These are phyloP conservation scores for Vitis hybrid DNA, from an alignment of 177 flowering plant species.

Conservation along the genomic window DNA sequence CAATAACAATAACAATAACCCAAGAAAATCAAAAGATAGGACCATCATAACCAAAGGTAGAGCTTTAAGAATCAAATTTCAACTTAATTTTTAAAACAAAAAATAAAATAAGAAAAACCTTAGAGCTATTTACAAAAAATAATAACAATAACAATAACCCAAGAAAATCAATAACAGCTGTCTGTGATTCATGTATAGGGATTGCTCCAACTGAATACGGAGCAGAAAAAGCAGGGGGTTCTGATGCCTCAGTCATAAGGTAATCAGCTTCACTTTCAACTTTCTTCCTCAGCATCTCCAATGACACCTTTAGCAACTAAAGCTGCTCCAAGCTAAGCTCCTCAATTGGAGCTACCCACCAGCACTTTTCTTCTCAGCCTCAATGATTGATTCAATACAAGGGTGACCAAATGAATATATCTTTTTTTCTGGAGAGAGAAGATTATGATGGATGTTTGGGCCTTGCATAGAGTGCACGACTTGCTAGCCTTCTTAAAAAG, in stretches of 20 bases:
- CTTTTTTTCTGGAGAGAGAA: constrained; percentile 27
- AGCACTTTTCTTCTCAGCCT: constrained; percentile 20
- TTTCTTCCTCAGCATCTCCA: constrained; percentile 25
- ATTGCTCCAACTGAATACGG: too few species aligned
- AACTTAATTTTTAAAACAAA: too few species aligned
- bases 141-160: too few species aligned
- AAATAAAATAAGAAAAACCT: too few species aligned
- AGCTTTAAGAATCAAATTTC: too few species aligned
- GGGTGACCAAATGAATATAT: constrained; percentile 34
- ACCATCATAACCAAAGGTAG: too few species aligned
- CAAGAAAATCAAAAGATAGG: too few species aligned
- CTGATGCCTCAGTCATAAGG: constrained; percentile 5
- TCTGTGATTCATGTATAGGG: too few species aligned
- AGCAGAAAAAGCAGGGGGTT: neutral
- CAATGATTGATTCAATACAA: constrained; percentile 12
- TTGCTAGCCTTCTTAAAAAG: constrained; percentile 37
- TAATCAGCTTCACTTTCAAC: constrained; percentile 10
- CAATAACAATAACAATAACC: too few species aligned
- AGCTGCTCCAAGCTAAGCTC: constrained; percentile 18
- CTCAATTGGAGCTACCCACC: constrained; percentile 30
- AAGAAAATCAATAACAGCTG: too few species aligned
- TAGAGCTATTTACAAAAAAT: too few species aligned
- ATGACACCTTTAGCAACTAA: constrained; percentile 10
- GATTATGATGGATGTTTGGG: constrained; percentile 17
- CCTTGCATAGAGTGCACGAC: constrained; percentile 30